A percentile compares a stretch with the other conserved stretches of the same genome.
These are phyloP conservation scores for Candida peoriensis DNA, from an alignment of 805 yeast genomes.

Conservation along the genomic window DNA sequence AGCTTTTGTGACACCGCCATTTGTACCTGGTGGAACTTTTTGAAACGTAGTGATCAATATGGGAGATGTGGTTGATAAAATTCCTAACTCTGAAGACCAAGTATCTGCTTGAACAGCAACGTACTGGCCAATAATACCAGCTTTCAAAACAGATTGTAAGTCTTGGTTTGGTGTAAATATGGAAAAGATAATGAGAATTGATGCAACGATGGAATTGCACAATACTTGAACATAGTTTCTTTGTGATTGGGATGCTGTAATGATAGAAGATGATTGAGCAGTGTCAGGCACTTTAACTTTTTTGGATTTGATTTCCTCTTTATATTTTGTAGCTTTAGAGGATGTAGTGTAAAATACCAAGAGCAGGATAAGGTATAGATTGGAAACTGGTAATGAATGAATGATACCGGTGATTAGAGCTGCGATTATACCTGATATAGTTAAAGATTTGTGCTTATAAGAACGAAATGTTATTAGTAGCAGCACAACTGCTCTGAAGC, in stretches of 20 bases:
- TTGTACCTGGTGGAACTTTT: constrained; percentile 41
- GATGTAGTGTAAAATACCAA: constrained; percentile 34
- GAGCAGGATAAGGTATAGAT: constrained; percentile 28
- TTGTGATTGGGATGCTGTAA: constrained; percentile 26
- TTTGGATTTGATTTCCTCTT: constrained; percentile 29
- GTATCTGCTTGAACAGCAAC: constrained; percentile 42
- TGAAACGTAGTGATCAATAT: constrained; percentile 35
- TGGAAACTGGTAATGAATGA: constrained; percentile 33
- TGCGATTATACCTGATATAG: constrained; percentile 30
- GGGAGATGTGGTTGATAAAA: constrained; percentile 32
- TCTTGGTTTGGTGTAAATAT: constrained; percentile 6
- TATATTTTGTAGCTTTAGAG: constrained; percentile 34
- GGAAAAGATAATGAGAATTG: constrained; percentile 28
- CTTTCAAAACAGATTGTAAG: constrained; percentile 13
- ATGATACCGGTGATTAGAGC: constrained; percentile 35
- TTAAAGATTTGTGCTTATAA: constrained; percentile 30
- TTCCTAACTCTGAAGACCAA: constrained; percentile 44
- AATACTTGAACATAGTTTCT: constrained; percentile 38
- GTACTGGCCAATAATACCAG: constrained; percentile 31
- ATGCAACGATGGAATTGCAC: constrained; percentile 35
- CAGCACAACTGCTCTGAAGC: constrained; percentile 10
- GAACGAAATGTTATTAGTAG: constrained; percentile 24
- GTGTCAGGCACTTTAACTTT: constrained; percentile 24
- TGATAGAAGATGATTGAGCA: constrained; percentile 3
- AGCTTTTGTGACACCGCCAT: constrained; percentile 37